Evolutionary conservation across 495 filamentous ascomycete species (phyloP), one percentile per base, ranked within the genome.

Genomic region (Clavariopsis aquatica): DNA sequence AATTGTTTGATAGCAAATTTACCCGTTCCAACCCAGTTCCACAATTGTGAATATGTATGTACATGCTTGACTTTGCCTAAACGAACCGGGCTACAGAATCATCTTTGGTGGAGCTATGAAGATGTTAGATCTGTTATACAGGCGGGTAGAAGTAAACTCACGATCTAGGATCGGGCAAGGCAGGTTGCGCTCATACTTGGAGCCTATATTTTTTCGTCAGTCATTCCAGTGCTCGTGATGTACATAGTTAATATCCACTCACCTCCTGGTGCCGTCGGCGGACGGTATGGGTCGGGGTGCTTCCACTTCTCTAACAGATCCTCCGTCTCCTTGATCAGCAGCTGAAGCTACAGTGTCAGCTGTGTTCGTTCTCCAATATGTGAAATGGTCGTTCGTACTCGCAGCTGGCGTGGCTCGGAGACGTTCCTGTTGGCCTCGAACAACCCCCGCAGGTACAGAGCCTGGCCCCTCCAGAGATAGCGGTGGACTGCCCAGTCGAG

Each of bases 401-500:
- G 85, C 75, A 93, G 89, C 77, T 93, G 89, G 71, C 92, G 85
- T 61, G 90, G 91, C 73, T 99, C 92, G 52, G 81, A 85, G 64
- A 97, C 81, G 71, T 93, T 78, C 73, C 85, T 89, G 77, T 99
- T 98, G 46, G 91, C 90, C 70, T 99, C 94, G 73, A 99, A 99
- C 12, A 98, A 81, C 19, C 90, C 91, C 68, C 94, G 88, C 66
- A 99, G 94, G 74, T 99, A 98, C 64, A 97, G 79, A 19, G 95
- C 94, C 75, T 97, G 93, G 57, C 92, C 90, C 64, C 95, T 86
- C 93, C 95, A 99, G 66, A 96, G 76, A 66, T 88, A 83, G 59
- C 95, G 85, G 69, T 96, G 89, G 62, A 97, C 89, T 59, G 89
- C 81, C 95, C 94, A 99, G 80, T 95, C 91, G 67, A 97, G 89